Conservation (phyloP, 257 asterid species). For the Nicotiana attenuata region DNA sequence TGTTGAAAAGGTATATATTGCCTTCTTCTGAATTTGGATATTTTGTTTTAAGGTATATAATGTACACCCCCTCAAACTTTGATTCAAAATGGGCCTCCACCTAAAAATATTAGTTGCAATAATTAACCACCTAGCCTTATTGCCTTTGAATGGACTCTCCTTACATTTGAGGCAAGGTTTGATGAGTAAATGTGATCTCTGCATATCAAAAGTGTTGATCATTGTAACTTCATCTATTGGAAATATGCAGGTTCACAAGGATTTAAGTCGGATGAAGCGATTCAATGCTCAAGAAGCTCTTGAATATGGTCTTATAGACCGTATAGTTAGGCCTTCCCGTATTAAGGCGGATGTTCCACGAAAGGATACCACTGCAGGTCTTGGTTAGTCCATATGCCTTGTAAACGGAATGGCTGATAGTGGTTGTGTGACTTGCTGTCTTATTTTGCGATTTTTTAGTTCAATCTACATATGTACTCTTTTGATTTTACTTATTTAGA, state of each 20-base stretch:
- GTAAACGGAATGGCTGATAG: not conserved
- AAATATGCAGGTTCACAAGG: conserved; percentile 55
- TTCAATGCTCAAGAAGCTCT: conserved; percentile 80
- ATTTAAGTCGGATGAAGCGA: conserved; percentile 58
- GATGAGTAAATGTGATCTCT: not conserved
- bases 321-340: conserved; percentile 63
- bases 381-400: conserved; percentile 36
- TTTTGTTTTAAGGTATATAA: not conserved
- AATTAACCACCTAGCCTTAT: not conserved
- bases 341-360: conserved; percentile 39
- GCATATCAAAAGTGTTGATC: not conserved
- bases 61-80: not conserved
- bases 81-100: not conserved
- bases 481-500: not conserved
- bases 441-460: too few species aligned
- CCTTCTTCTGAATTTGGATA: not conserved
- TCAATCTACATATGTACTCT: not conserved
- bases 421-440: not conserved
- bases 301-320: conserved; percentile 84
- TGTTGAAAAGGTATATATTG: too few species aligned
- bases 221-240: not conserved
- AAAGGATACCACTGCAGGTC: conserved; percentile 50
- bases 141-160: not conserved
- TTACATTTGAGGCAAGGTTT: not conserved
- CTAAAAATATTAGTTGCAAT: not conserved